Base-by-base conservation (phyloP, 768 basidiomycete genomes). In the Boletus speciosus region DNA sequence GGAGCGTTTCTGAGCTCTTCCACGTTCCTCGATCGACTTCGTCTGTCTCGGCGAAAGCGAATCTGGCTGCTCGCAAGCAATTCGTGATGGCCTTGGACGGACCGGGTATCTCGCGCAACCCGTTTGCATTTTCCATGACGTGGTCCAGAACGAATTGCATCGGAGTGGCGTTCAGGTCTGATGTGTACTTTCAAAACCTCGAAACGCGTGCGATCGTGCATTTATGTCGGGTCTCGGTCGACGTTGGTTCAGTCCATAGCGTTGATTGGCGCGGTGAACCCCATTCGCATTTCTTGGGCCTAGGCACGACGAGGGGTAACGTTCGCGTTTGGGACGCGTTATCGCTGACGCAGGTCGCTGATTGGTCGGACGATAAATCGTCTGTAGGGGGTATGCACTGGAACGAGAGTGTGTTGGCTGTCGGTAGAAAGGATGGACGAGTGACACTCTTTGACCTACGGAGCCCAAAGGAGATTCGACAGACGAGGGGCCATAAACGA, bases 131-230 rank as follows among this genome's bases (percentile, higher is more conserved):
- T 59, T 80, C 85, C 3, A 79, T 86, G 52, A 72, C 78, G 36
- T 87, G 85, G 85, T 86, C 85, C 2, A 67, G 54, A 29, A 71
- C 71, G 4, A 85, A 86, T 56, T 68, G 74, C 49, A 86, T 87
- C 45, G 82, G 83, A 1, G 83, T 87, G 19, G 80, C 82, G 14
- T 87, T 84, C 65, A 77, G 72, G 19, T 71, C 72, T 49, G 78
- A 84, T 12, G 76, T 86, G 12, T 86, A 81, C 66, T 83, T 81
- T 57, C 85, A 86, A 63, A 76, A 86, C 60, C 76, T 85, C 10
- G 74, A 79, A 47, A 83, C 74, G 4, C 79, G 79, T 34, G 67
- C 71, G 31, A 82, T 86, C 36, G 71, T 76, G 4, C 79, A 76
- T 46, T 68, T 86, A 19, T 83, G 78, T 61, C 71, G 70, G 41